Evolutionary conservation across 2,329 filamentous ascomycete species (phyloP).

Genomic region (Aspergillus latus): DNA sequence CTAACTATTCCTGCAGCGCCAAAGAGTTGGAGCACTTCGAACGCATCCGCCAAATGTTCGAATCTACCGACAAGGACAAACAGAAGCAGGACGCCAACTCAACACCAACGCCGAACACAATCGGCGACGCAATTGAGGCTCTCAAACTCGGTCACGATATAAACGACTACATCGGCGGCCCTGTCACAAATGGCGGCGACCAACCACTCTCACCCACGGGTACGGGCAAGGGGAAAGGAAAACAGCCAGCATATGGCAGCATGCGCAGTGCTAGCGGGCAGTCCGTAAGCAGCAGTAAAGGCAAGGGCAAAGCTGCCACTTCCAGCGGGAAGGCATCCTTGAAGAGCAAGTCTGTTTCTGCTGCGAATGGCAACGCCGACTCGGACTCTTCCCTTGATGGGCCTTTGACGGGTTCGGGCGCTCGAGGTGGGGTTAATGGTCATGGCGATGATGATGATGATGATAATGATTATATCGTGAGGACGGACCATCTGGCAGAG

Average conservation of each 20-base stretch:
- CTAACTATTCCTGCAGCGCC: conserved; percentile 57
- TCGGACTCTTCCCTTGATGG: conserved; percentile 35
- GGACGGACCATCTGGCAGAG: conserved; percentile 36
- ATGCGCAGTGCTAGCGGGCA: conserved; percentile 32
- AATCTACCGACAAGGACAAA: conserved; percentile 56
- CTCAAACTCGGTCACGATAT: conserved; percentile 29
- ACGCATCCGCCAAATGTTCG: conserved; percentile 76
- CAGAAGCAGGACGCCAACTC: conserved; percentile 39
- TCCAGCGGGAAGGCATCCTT: conserved; percentile 7
- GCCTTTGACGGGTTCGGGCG: conserved; percentile 14
- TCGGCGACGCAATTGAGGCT: conserved; percentile 39
- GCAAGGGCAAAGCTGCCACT: conserved; percentile 23
- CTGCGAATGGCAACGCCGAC: conserved; percentile 29
- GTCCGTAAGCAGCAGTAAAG: conserved; percentile 29
- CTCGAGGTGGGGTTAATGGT: not conserved
- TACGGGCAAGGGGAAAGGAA: conserved; percentile 35
- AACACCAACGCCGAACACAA: conserved; percentile 30
- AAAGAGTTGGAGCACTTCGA: conserved; percentile 93
- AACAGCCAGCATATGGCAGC: conserved; percentile 25
- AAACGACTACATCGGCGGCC: conserved; percentile 18
- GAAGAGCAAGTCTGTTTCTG: conserved; percentile 39
- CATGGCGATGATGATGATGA: conserved; percentile 25
- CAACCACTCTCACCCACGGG: too few species aligned
- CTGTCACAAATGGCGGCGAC: conserved; percentile 31
- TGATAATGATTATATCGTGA: conserved; percentile 41